These are phyloP conservation scores for Candida dendrica DNA, from an alignment of 805 yeast genomes.

Conservation along the genomic window DNA sequence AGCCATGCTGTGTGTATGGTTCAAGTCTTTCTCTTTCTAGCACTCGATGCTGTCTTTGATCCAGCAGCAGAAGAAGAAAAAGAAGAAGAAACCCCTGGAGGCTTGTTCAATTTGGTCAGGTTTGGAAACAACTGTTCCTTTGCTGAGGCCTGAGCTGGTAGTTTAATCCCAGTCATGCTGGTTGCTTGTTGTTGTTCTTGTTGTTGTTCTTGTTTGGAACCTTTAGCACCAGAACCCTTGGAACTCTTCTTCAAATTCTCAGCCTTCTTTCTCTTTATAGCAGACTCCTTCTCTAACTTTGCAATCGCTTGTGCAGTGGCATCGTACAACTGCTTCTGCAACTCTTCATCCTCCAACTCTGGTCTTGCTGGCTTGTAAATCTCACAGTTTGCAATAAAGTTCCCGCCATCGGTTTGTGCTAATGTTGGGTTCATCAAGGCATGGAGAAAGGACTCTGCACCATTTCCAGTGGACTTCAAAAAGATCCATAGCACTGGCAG, in stretches of 20 bases:
- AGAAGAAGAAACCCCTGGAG: too few relatives aligned
- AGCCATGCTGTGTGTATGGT: too few relatives aligned
- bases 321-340: constrained; percentile 56
- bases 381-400: constrained; percentile 67
- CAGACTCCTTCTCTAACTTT: constrained; percentile 62
- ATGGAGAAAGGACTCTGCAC: constrained; percentile 70
- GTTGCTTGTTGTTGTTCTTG: too few relatives aligned
- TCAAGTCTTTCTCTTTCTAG: too few relatives aligned
- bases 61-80: too few relatives aligned
- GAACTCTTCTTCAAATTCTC: constrained; percentile 14
- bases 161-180: too few relatives aligned
- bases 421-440: constrained; percentile 69
- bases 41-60: too few relatives aligned
- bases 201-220: too few relatives aligned
- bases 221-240: too few relatives aligned
- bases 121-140: too few relatives aligned
- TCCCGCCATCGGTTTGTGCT: constrained; percentile 54
- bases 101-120: too few relatives aligned
- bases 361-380: constrained; percentile 45
- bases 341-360: constrained; percentile 55
- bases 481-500: constrained; percentile 83
- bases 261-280: constrained; percentile 51
- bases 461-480: constrained; percentile 67
- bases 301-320: constrained; percentile 53
- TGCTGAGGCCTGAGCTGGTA: too few relatives aligned